Evolutionary conservation across 352 stramenopile species (phyloP), one percentile per base, ranked within the genome.

Genomic region (Thraustochytrium sp.): DNA sequence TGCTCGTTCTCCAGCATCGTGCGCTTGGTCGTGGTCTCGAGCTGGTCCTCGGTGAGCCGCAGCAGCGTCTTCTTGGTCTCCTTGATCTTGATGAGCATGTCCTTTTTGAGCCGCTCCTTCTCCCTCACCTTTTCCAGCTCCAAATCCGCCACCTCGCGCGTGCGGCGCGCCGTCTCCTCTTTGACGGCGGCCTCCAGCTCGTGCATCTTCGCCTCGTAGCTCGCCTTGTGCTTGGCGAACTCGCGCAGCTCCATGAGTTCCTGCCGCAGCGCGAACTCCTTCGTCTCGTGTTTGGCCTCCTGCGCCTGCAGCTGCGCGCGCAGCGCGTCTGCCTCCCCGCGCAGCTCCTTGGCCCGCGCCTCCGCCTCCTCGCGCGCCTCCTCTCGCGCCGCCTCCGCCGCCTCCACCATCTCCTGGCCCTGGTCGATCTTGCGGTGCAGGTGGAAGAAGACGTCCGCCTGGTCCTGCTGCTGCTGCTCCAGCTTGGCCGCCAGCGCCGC

Each of bases 391-490:
- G 55, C 86, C 82, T 95, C 91, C 3, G 95, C 80, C 16, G 84
- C 78, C 2, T 80, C 85, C 26, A 94, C 93, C n/a, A 87, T 80
- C 21, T 90, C 87, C 51, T 94, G 85, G 76, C 93, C 90, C 53
- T 89, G 85, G 75, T 96, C 92, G 26, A 94, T 89, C 51, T 94
- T 94, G 34, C 89, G 88, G 74, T 94, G 91, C 38, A 95, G 90
- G 78, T 94, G 94, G 65, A 92, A 92, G 76, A 94, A 94, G 85
- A 95, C 93, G 36, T 95, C 92, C 54, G 86, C 91, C 75, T 94
- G 88, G 44, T 94, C 89, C 26, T 40, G n/a, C 29, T 54, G 36
- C 36, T 74, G 48, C 49, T 82, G 49, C 13, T 13, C 55, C 11
- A 82, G 37, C 23, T 73, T 74, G 31, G 37, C 40, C 18, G 68